Percentiles rank a stretch among this genome's conserved stretches.
Evolutionary conservation across 2,329 filamentous ascomycete species (phyloP).

Genomic region (Cyclaneusma minus): DNA sequence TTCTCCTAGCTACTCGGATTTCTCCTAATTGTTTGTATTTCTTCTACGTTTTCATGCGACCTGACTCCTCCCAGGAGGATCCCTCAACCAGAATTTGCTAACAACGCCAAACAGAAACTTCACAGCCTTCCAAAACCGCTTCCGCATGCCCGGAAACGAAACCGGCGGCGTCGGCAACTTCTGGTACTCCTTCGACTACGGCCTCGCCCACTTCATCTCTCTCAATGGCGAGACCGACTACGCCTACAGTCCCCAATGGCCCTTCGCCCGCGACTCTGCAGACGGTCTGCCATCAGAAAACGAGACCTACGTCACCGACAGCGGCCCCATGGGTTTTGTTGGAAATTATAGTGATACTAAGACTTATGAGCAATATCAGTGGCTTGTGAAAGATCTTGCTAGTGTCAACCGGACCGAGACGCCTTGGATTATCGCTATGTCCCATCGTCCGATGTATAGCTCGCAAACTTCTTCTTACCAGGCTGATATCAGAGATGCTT

Average conservation of each 20-base stretch:
- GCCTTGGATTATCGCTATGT: slow-evolving; percentile 32
- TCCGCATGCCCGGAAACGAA: slow-evolving; percentile 30
- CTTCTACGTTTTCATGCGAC: too few species aligned
- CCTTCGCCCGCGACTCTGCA: slow-evolving; percentile 26
- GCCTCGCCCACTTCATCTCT: slow-evolving; percentile 30
- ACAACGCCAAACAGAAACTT: slow-evolving; percentile 31
- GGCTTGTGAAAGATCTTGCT: slow-evolving; percentile 18
- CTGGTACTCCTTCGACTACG: slow-evolving; percentile 37
- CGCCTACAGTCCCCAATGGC: slow-evolving; percentile 26
- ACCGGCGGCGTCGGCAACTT: slow-evolving; percentile 30
- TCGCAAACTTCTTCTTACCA: slow-evolving; percentile 28
- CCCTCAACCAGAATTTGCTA: too few species aligned
- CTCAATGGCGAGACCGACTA: slow-evolving; percentile 32
- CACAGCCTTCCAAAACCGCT: slow-evolving; percentile 32
- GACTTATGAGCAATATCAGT: slow-evolving; percentile 29
- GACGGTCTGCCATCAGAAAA: slow-evolving; percentile 23
- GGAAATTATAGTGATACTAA: slow-evolving; percentile 23
- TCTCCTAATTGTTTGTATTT: too few species aligned
- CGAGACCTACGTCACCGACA: slow-evolving; percentile 30
- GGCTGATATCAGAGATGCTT: slow-evolving; percentile 25
- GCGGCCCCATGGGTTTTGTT: slow-evolving; percentile 29
- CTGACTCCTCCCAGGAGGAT: too few species aligned
- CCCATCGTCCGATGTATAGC: slow-evolving; percentile 33
- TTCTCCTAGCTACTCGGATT: too few species aligned
- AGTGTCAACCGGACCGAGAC: slow-evolving; percentile 23